Conservation (phyloP, 2,329 filamentous ascomycete species). For the Colletotrichum noveboracense region DNA sequence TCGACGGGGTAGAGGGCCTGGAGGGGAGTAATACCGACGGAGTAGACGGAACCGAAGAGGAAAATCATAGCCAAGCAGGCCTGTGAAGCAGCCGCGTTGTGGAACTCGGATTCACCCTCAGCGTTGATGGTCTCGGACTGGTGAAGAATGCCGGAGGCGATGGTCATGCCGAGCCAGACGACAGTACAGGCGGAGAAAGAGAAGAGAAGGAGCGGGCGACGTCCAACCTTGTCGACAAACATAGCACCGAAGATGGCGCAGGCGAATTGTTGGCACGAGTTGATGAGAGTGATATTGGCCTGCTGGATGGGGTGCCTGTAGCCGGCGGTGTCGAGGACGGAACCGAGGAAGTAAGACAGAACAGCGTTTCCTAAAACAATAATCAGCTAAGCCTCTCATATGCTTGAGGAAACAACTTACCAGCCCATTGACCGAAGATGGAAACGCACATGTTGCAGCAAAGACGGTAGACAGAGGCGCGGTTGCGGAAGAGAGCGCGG, state of each 20-base stretch:
- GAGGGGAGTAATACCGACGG: slow-evolving; percentile 42
- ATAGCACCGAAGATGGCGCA: slow-evolving; percentile 54
- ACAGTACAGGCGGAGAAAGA: slow-evolving; percentile 52
- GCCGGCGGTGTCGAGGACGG: slow-evolving; percentile 57
- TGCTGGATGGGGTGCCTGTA: slow-evolving; percentile 42
- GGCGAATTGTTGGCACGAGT: slow-evolving; percentile 54
- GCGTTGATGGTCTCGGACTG: slow-evolving; percentile 32
- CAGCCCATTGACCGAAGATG: slow-evolving; percentile 53
- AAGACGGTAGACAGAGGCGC: slow-evolving; percentile 47
- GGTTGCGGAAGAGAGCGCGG: slow-evolving; percentile 45
- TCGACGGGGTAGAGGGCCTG: slow-evolving; percentile 50
- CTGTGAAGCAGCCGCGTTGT: slow-evolving; percentile 44
- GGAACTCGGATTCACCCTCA: slow-evolving; percentile 28
- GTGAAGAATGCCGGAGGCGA: slow-evolving; percentile 44
- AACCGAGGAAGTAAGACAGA: slow-evolving; percentile 30
- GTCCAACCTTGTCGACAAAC: slow-evolving; percentile 55
- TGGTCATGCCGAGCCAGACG: slow-evolving; percentile 56
- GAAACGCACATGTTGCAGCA: slow-evolving; percentile 45
- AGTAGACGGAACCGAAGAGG: slow-evolving; percentile 58
- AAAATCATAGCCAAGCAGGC: slow-evolving; percentile 59
- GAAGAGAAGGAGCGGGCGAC: slow-evolving; percentile 57
- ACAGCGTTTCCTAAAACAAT: slow-evolving; percentile 28
- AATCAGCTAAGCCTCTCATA: too few relatives aligned
- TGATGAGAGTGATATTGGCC: slow-evolving; percentile 57
- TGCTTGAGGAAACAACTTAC: slow-evolving; percentile 22